A percentile compares a stretch with the other conserved stretches of the same genome.
Conservation (phyloP, 495 filamentous ascomycete genomes). For the Daldinia loculata region DNA sequence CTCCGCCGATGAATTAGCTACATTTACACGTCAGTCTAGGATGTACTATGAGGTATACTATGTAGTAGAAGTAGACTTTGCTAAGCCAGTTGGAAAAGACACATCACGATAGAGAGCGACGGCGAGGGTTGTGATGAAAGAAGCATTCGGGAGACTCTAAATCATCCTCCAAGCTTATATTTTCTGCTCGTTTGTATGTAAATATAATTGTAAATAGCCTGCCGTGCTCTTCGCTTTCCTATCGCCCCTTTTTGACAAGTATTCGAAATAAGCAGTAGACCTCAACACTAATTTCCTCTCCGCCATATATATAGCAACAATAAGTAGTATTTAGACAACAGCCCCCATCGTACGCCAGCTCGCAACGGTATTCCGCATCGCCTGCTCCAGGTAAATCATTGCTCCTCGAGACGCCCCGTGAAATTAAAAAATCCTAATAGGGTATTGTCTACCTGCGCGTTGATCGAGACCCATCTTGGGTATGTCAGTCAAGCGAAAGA, state of each 20-base stretch:
- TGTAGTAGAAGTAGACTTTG: not conserved
- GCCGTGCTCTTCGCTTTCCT: not conserved
- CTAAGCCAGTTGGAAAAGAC: not conserved
- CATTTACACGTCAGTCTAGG: not conserved
- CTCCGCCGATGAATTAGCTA: conserved; percentile 13
- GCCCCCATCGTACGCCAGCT: conserved; percentile 7
- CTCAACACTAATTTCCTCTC: conserved; percentile 4
- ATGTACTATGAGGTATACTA: no score
- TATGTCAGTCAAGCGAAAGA: conserved; percentile 23
- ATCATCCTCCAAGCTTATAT: conserved; percentile 26
- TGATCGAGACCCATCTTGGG: conserved; percentile 18
- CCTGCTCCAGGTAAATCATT: conserved; percentile 23
- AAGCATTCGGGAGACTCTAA: not conserved
- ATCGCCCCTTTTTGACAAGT: conserved; percentile 5
- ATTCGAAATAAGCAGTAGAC: conserved; percentile 28
- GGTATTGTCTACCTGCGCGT: conserved; percentile 26
- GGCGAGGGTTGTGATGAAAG: conserved; percentile 1
- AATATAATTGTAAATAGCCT: conserved; percentile 8
- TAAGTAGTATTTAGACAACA: conserved; percentile 5
- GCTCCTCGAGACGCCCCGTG: conserved; percentile 25
- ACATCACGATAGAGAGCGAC: not conserved
- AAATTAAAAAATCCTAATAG: conserved; percentile 27
- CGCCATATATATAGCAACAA: conserved; percentile 21
- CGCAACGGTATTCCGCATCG: conserved; percentile 12
- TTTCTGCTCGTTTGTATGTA: conserved; percentile 2